Conservation (phyloP, 2,329 filamentous ascomycete genomes). For the Pyricularia sp. region DNA sequence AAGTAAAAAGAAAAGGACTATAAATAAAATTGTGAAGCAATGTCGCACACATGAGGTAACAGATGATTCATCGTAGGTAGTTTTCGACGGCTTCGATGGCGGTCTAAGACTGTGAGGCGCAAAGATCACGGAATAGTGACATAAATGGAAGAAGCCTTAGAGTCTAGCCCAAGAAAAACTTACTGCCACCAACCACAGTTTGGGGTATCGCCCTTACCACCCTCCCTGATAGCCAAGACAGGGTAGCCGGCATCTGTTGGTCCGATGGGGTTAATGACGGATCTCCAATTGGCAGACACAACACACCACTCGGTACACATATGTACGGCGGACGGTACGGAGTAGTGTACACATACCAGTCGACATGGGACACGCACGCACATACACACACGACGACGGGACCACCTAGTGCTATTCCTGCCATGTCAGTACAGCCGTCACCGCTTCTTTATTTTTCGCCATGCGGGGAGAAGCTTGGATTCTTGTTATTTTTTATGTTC, state of each 20-base stretch:
- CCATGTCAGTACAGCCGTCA: background rate
- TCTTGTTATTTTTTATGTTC: background rate
- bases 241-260: background rate
- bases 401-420: background rate
- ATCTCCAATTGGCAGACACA: background rate
- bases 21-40: background rate
- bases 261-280: background rate
- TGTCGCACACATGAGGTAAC: background rate
- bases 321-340: background rate
- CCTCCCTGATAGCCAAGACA: background rate
- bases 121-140: background rate
- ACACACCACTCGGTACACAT: background rate
- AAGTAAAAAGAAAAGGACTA: too few species aligned
- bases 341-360: background rate
- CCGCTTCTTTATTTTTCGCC: background rate
- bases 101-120: background rate
- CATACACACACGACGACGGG: background rate
- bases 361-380: background rate
- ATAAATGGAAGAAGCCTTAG: background rate
- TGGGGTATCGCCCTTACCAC: too few species aligned
- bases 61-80: background rate
- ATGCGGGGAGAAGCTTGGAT: background rate
- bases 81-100: background rate
- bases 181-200: background rate
- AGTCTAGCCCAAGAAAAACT: background rate